phyloP scores from a whole-genome alignment of 306 rosid genomes.

The Begonia masoniana region DNA sequence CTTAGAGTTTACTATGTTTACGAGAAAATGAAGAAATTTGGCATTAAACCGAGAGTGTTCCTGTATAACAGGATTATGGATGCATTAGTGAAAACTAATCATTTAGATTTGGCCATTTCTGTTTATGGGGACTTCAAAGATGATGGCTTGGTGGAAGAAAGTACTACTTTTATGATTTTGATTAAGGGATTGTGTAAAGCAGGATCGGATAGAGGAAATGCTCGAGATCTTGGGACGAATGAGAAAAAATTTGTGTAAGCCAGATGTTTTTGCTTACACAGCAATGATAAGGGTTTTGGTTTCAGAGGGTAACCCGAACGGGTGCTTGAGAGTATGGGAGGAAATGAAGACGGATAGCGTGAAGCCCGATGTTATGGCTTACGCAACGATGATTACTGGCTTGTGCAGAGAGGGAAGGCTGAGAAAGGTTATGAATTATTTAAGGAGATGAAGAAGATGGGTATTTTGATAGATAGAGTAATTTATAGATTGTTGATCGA shows the following conservation, averaged over 20 bases:
- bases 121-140: constrained; percentile 54
- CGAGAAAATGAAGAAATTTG: constrained; percentile 70
- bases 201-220: constrained; percentile 54
- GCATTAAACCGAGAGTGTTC: constrained; percentile 60
- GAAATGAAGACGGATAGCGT: constrained; percentile 61
- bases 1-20: constrained; percentile 54
- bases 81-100: constrained; percentile 40
- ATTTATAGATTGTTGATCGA: constrained; percentile 54
- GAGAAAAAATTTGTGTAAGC: constrained; percentile 61
- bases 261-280: constrained; percentile 76
- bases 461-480: constrained; percentile 56
- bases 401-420: constrained; percentile 39
- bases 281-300: constrained; percentile 50
- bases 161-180: constrained; percentile 67
- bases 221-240: constrained; percentile 39
- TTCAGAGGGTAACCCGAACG: constrained; percentile 43
- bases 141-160: constrained; percentile 64
- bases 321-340: constrained; percentile 63
- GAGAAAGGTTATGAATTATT: constrained; percentile 54
- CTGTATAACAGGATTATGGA: constrained; percentile 69
- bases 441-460: constrained; percentile 68
- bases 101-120: constrained; percentile 50
- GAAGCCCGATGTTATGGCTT: constrained; percentile 59
- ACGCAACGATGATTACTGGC: constrained; percentile 48
- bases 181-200: constrained; percentile 61